Evolutionary conservation across 2,329 filamentous ascomycete species (phyloP), one percentile per base, ranked within the genome.

Genomic region (Chlorencoelia australis): DNA sequence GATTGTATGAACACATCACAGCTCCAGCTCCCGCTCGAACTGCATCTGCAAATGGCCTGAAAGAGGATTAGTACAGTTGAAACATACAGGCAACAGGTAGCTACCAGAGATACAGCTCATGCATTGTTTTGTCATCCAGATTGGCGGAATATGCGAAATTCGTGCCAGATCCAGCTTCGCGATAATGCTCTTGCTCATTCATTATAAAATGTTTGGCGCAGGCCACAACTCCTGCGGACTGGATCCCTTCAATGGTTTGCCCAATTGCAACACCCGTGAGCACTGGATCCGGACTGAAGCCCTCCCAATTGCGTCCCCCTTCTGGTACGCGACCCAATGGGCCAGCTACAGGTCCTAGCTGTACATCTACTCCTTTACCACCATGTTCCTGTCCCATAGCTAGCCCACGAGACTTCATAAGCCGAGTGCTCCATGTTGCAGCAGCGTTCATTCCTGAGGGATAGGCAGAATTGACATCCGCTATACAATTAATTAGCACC

Each of bases 141-240:
- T 76, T 73, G 5, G 53, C 75, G 79, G 27, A 89, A 64, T 5
- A 82, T 75, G 36, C 84, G 74, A 26, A 67, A 11, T 42, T 21
- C 13, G 20, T 34, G 3, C 17, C 10, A 13, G 16, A 10, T n/a
- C 33, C 31, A 13, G 44, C 25, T 13, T 56, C 42, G 17, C 55
- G 47, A 33, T 48, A 51, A 28, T 54, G 52, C 24, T 85, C 76
- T 61, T 93, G 84, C 58, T 89, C 83, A 49, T 88, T 83, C 32
- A 45, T 40, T 40, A 30, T 73, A 55, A 64, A 81, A 55, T 88
- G 82, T 66, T 88, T 89, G 30, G 81, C 80, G 50, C 79, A 86
- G 40, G 87, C 85, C 59, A 94, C 79, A 30, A 89, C 77, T 55
- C 84, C 85, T 11, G 78, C 75, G 53, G 79, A 73, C 54, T 94